Percentiles rank a stretch among this genome's conserved stretches.
Conservation (phyloP, 345 rosid species). For the Limnanthes douglasii region DNA sequence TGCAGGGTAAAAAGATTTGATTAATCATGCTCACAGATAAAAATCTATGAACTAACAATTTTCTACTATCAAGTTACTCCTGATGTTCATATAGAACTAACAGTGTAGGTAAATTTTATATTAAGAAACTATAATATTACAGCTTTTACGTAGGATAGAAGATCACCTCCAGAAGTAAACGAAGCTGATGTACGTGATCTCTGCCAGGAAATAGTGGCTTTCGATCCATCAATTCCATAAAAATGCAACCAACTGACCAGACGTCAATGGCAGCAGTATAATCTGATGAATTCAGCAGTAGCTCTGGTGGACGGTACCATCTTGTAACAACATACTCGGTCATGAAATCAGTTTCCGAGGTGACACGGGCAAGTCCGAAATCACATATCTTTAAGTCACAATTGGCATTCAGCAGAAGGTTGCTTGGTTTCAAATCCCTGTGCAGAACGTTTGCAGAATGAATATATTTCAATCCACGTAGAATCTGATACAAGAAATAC, state of each 20-base stretch:
- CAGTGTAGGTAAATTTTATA: no score
- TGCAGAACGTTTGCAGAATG: slow-evolving; percentile 93
- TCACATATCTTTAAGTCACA: slow-evolving; percentile 88
- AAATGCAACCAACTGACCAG: slow-evolving; percentile 97
- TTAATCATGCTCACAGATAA: slow-evolving; percentile 1
- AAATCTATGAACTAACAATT: neutral
- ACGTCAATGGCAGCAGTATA: slow-evolving; percentile 91
- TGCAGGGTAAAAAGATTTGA: slow-evolving; percentile 18
- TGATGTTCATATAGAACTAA: no score
- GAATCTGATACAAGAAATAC: slow-evolving; percentile 95
- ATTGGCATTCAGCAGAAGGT: slow-evolving; percentile 55
- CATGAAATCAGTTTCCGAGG: slow-evolving; percentile 88
- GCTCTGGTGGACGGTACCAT: slow-evolving; percentile 98
- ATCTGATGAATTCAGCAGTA: slow-evolving; percentile 58
- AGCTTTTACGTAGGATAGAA: no score
- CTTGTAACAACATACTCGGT: slow-evolving; percentile 90
- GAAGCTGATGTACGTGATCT: slow-evolving; percentile 79
- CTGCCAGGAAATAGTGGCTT: slow-evolving; percentile 84
- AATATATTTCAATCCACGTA: slow-evolving; percentile 86
- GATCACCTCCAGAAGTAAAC: slow-evolving; percentile 83
- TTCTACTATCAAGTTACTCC: no score
- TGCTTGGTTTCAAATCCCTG: slow-evolving; percentile 90
- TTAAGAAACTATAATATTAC: no score
- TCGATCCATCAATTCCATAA: slow-evolving; percentile 71
- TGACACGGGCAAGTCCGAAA: slow-evolving; percentile 82